Evolutionary conservation across 208 protist species (phyloP).

Genomic region (Trypanosomatidae sp.): DNA sequence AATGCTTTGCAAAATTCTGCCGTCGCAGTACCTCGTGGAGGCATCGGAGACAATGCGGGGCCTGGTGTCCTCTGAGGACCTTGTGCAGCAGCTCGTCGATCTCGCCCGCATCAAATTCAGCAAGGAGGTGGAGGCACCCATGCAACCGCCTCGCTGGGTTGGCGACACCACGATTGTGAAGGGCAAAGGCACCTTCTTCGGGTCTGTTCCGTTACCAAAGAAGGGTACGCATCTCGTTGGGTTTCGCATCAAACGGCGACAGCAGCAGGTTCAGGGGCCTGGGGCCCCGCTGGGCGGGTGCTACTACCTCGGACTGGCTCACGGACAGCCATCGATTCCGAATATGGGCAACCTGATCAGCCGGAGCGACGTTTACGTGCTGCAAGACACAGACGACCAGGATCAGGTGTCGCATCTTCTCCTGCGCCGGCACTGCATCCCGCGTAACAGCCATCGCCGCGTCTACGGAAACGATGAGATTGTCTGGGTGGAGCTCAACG

Average conservation of each 20-base stretch:
- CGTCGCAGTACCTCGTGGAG: constrained; percentile 52
- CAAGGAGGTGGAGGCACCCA: constrained; percentile 30
- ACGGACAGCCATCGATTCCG: constrained; percentile 62
- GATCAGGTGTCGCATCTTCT: constrained; percentile 85
- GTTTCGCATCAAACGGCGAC: constrained; percentile 74
- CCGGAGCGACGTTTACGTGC: constrained; percentile 77
- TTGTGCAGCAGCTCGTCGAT: constrained; percentile 65
- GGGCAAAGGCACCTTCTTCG: constrained; percentile 82
- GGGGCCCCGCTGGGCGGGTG: constrained; percentile 82
- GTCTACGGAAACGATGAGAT: constrained; percentile 86
- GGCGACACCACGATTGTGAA: constrained; percentile 50
- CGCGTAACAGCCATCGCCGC: constrained; percentile 69
- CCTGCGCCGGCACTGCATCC: constrained; percentile 70
- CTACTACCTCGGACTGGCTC: constrained; percentile 87
- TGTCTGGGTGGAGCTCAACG: constrained; percentile 90
- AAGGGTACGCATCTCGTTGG: constrained; percentile 76
- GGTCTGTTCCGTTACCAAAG: constrained; percentile 56
- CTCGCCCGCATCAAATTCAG: constrained; percentile 54
- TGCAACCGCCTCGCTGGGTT: constrained; percentile 55
- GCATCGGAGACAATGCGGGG: constrained; percentile 37
- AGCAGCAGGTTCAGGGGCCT: constrained; percentile 56
- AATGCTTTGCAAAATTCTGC: constrained; percentile 49
- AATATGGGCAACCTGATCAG: constrained; percentile 77
- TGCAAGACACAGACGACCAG: constrained; percentile 89
- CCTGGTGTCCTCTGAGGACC: constrained; percentile 36